phyloP scores from a whole-genome alignment of 108 stramenopile species.

The Nitzschia sp. region DNA sequence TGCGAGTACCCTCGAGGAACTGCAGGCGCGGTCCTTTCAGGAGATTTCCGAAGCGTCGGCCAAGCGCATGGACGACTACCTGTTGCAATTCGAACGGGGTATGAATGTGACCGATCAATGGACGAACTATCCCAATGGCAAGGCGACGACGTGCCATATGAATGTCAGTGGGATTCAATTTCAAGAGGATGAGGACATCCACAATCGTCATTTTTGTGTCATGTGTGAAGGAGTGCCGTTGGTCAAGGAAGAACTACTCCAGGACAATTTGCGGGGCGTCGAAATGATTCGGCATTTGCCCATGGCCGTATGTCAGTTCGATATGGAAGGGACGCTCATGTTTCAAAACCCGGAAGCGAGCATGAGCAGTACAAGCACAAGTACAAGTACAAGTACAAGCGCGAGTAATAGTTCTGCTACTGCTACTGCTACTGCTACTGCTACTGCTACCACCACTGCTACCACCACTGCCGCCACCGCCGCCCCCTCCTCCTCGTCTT shows the following conservation, averaged over 20 bases:
- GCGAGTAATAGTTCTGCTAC: not conserved
- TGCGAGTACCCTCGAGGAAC: conserved; percentile 25
- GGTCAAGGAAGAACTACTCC: conserved; percentile 12
- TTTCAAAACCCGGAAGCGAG: conserved; percentile 50
- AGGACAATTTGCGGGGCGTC: conserved; percentile 35
- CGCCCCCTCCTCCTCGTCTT: no score
- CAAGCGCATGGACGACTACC: conserved; percentile 25
- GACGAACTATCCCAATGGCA: conserved; percentile 50
- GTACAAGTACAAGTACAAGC: not conserved
- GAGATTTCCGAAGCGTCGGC: conserved; percentile 24
- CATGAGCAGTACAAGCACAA: not conserved
- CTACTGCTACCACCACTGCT: not conserved
- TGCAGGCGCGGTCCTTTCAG: conserved; percentile 27
- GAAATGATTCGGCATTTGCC: conserved; percentile 55
- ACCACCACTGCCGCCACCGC: no score
- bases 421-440: not conserved
- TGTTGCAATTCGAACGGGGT: conserved; percentile 23
- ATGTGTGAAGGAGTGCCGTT: conserved; percentile 9
- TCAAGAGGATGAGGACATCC: not conserved
- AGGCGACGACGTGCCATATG: conserved; percentile 28
- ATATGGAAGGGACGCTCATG: conserved; percentile 41
- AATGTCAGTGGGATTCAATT: conserved; percentile 21
- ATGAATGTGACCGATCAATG: conserved; percentile 35
- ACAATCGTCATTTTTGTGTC: conserved; percentile 7
- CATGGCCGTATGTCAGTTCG: conserved; percentile 49